Base-by-base conservation (phyloP, 768 basidiomycete genomes). In the Fibroporia radiculosa region DNA sequence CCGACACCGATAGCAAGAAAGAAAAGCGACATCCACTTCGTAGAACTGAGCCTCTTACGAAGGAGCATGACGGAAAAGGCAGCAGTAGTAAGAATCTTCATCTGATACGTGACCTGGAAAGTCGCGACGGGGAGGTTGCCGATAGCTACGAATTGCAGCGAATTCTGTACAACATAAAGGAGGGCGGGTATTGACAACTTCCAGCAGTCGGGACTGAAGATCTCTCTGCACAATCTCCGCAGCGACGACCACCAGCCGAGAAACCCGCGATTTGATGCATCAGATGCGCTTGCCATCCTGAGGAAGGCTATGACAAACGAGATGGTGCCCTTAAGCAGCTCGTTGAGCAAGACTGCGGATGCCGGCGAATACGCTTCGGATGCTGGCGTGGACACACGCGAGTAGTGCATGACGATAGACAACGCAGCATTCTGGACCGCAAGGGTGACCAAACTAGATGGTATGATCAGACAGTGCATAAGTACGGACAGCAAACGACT, bases 361-460 rank as follows among this genome's bases (percentile, higher is more conserved):
- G 95, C 93, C 1, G 96, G 91, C 1, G 90, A 96, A 65, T 99
- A 99, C 1, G 88, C 70, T 25, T 84, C 73, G 32, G 82, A 70
- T 1, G 84, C 69, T 6, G 90, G 78, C 0, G 78, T 86, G 2
- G 88, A 86, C 47, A 92, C 84, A 48, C 96, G 80, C n/a, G 96
- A 97, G 66, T 97, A 90, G 70, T 97, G 93, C 89, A 99, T 95
- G 52, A 98, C 89, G 59, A 99, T 92, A 42, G 93, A 93, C 39
- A 99, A 71, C 8, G 89, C 81, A 24, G 91, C 91, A 66, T 98
- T 98, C 70, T 99, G 95, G 2, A 95, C 83, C 4, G 91, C 91
- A 40, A 93, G 78, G 14, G 87, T 89, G 51, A 92, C 78, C 47
- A 90, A 72, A 12, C 85, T 86, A 55, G 47, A 11, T 27, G 28